Evolutionary conservation across 345 rosid species (phyloP).

Genomic region (Salix udensis): DNA sequence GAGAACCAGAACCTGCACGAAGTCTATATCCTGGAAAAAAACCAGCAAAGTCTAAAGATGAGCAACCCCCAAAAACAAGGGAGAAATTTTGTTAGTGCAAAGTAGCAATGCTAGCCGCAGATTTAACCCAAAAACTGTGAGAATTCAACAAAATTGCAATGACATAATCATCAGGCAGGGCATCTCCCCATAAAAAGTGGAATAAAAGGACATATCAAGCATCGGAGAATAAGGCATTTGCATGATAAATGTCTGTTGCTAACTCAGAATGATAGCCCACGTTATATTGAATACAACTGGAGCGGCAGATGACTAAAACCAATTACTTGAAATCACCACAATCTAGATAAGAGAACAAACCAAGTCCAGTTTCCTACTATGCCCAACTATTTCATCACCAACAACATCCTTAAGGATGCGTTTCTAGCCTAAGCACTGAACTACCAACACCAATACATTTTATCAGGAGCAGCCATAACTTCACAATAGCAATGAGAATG

Average conservation of each 20-base stretch:
- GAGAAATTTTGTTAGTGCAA: conserved; percentile 19
- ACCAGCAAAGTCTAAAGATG: conserved; percentile 29
- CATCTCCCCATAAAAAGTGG: conserved; percentile 16
- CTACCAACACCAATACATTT: conserved; percentile 18
- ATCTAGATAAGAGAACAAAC: conserved; percentile 2
- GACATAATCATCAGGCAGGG: conserved; percentile 28
- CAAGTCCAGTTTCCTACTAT: conserved; percentile 22
- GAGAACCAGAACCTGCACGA: conserved; percentile 77
- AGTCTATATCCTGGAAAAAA: conserved; percentile 66
- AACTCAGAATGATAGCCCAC: conserved; percentile 22
- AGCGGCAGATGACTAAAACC: conserved; percentile 21
- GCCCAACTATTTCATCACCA: conserved; percentile 26
- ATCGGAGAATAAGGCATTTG: conserved; percentile 2
- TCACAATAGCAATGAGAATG: conserved; percentile 1
- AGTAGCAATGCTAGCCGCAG: conserved; percentile 9
- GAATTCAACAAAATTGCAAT: conserved; percentile 25
- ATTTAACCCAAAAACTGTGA: conserved; percentile 23
- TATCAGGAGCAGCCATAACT: conserved; percentile 25
- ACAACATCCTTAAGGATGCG: conserved; percentile 10
- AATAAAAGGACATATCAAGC: conserved; percentile 15
- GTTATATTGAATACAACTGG: conserved; percentile 6
- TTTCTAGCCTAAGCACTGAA: conserved; percentile 27
- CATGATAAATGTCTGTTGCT: conserved; percentile 18
- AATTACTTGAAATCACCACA: conserved; percentile 16
- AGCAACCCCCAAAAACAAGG: conserved; percentile 22